These are phyloP conservation scores for Candida multigemmis DNA, from an alignment of 805 yeast genomes.

Conservation along the genomic window DNA sequence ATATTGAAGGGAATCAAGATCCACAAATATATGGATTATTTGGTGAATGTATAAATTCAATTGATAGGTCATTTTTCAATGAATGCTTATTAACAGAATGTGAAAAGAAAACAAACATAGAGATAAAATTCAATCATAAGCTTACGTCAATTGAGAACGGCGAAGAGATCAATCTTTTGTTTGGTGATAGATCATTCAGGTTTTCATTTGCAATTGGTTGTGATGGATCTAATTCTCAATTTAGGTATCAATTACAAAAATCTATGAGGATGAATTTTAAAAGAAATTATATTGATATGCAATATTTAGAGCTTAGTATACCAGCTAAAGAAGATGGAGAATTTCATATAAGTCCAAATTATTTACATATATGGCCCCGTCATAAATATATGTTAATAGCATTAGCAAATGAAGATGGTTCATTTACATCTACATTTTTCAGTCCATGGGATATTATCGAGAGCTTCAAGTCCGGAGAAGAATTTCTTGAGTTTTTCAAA, in stretches of 20 bases:
- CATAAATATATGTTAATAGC: conserved; percentile 84
- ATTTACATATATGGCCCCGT: conserved; percentile 91
- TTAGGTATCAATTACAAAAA: conserved; percentile 61
- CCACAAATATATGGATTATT: conserved; percentile 71
- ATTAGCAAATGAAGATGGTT: conserved; percentile 73
- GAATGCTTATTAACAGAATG: conserved; percentile 56
- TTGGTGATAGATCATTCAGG: conserved; percentile 12
- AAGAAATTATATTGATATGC: conserved; percentile 77
- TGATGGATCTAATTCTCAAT: conserved; percentile 77
- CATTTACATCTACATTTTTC: conserved; percentile 85
- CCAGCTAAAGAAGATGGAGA: conserved; percentile 42
- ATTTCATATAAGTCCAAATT: conserved; percentile 59
- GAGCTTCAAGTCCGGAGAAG: conserved; percentile 32
- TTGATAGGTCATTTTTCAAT: conserved; percentile 68
- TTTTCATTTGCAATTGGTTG: conserved; percentile 66
- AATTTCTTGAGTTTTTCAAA: conserved; percentile 46
- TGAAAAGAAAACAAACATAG: conserved; percentile 29
- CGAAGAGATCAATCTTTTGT: conserved; percentile 9
- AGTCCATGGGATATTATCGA: conserved; percentile 69
- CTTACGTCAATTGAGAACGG: conserved; percentile 30
- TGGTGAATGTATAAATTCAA: conserved; percentile 80
- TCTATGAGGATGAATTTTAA: conserved; percentile 56
- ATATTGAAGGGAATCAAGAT: conserved; percentile 48
- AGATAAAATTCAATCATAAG: conserved; percentile 47
- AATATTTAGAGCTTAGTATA: conserved; percentile 72